phyloP scores from a whole-genome alignment of 331 rosid species.

The Cydonia oblonga region DNA sequence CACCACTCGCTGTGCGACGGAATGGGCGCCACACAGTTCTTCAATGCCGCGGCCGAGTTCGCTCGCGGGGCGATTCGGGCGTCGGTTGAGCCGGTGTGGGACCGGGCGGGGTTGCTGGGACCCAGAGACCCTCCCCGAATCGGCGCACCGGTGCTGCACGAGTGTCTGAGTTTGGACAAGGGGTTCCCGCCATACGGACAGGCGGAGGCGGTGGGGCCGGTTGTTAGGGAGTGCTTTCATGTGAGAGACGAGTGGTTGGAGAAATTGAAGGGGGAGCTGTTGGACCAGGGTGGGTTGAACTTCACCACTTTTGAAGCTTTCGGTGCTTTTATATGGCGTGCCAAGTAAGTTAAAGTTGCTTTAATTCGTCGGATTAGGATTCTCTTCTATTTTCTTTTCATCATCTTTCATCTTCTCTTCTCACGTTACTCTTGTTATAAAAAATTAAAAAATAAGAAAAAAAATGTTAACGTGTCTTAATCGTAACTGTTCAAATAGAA shows the following conservation, averaged over 20 bases:
- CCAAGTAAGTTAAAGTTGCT: constrained; percentile 37
- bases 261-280: constrained; percentile 27
- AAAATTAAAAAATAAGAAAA: too few species aligned
- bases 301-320: constrained; percentile 83
- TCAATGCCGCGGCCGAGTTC: constrained; percentile 59
- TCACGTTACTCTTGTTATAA: too few species aligned
- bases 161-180: constrained; percentile 41
- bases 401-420: too few species aligned
- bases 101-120: constrained; percentile 35
- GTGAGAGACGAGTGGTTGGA: constrained; percentile 50
- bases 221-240: constrained; percentile 43
- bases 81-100: constrained; percentile 45
- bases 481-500: too few species aligned
- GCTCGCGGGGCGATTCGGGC: constrained; percentile 46
- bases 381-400: too few species aligned
- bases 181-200: constrained; percentile 34
- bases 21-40: constrained; percentile 60
- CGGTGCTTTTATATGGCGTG: constrained; percentile 83
- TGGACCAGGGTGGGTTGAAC: constrained; percentile 38
- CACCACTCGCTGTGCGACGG: constrained; percentile 74
- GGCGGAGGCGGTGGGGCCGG: constrained; percentile 19
- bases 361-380: too few species aligned
- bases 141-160: constrained; percentile 24
- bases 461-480: too few species aligned
- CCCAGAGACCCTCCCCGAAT: constrained; percentile 39